Percentiles rank a stretch among this genome's conserved stretches.
phyloP scores from a whole-genome alignment of 306 rosid genomes.

The Prinsepia uniflora region DNA sequence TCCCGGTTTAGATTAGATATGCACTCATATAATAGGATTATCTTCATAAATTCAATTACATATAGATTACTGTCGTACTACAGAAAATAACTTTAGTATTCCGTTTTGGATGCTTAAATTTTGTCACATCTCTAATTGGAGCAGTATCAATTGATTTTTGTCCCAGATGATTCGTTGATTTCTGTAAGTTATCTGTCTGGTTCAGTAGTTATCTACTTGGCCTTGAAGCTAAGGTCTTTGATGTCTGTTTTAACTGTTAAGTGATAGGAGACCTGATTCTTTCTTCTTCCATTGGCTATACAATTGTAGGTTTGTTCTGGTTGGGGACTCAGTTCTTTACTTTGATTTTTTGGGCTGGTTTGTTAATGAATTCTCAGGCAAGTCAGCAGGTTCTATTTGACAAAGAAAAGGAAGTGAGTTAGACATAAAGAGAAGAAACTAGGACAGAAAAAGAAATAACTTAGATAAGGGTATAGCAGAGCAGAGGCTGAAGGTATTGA shows the following conservation, averaged over 20 bases:
- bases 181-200: conserved; percentile 41
- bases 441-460: too few relatives aligned
- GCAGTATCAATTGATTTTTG: conserved; percentile 8
- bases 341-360: conserved; percentile 82
- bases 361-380: conserved; percentile 72
- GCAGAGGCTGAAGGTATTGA: background rate
- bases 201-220: background rate
- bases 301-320: conserved; percentile 42
- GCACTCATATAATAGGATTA: background rate
- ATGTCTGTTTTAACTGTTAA: background rate
- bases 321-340: conserved; percentile 85
- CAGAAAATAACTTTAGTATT: background rate
- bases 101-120: background rate
- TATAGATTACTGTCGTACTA: background rate
- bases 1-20: background rate
- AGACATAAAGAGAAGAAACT: too few relatives aligned
- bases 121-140: background rate
- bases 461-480: too few relatives aligned
- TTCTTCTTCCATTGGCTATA: conserved; percentile 13
- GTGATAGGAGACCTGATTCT: conserved; percentile 11
- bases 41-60: background rate
- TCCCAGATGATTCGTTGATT: conserved; percentile 60
- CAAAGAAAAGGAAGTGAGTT: background rate
- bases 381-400: conserved; percentile 16
- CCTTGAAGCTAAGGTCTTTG: background rate